Percentiles rank a stretch among this genome's conserved stretches.
phyloP scores from a whole-genome alignment of 2,329 filamentous ascomycete species.

The Penicillium sp. region DNA sequence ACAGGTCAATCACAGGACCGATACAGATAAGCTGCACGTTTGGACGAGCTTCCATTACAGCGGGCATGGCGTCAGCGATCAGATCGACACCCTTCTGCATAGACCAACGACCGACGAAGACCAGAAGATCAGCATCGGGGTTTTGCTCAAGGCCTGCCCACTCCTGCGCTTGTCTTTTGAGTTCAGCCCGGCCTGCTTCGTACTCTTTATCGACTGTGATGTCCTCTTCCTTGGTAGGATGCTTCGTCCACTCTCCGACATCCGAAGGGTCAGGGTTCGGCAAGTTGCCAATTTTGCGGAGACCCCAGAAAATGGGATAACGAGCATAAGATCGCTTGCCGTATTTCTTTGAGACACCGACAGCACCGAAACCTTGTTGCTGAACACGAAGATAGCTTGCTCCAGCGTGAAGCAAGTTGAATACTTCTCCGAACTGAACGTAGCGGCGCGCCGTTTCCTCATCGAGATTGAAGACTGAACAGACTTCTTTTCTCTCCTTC shows the following conservation, averaged over 20 bases:
- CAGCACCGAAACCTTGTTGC: slow-evolving; percentile 66
- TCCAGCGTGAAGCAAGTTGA: slow-evolving; percentile 67
- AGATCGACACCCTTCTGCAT: slow-evolving; percentile 69
- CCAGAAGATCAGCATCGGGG: slow-evolving; percentile 63
- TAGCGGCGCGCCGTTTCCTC: slow-evolving; percentile 59
- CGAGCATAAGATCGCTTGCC: slow-evolving; percentile 66
- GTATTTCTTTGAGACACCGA: slow-evolving; percentile 69
- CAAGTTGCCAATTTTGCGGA: slow-evolving; percentile 61
- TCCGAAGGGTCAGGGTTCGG: slow-evolving; percentile 67
- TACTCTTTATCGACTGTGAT: slow-evolving; percentile 55
- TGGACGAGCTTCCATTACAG: slow-evolving; percentile 59
- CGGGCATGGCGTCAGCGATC: slow-evolving; percentile 66
- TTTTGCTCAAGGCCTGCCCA: slow-evolving; percentile 66
- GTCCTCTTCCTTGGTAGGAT: slow-evolving; percentile 50
- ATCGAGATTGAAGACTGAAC: slow-evolving; percentile 63
- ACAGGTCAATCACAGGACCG: slow-evolving; percentile 67
- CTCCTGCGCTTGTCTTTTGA: slow-evolving; percentile 63
- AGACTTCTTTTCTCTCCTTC: slow-evolving; percentile 62
- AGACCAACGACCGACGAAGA: slow-evolving; percentile 68
- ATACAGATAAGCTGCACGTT: slow-evolving; percentile 63
- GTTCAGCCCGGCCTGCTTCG: slow-evolving; percentile 54
- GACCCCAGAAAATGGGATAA: slow-evolving; percentile 69
- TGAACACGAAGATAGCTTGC: slow-evolving; percentile 65
- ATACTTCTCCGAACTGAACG: slow-evolving; percentile 67
- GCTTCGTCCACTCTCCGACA: slow-evolving; percentile 60